Conservation (phyloP, 2,329 filamentous ascomycete species). For the Tolypocladium endophyticum region DNA sequence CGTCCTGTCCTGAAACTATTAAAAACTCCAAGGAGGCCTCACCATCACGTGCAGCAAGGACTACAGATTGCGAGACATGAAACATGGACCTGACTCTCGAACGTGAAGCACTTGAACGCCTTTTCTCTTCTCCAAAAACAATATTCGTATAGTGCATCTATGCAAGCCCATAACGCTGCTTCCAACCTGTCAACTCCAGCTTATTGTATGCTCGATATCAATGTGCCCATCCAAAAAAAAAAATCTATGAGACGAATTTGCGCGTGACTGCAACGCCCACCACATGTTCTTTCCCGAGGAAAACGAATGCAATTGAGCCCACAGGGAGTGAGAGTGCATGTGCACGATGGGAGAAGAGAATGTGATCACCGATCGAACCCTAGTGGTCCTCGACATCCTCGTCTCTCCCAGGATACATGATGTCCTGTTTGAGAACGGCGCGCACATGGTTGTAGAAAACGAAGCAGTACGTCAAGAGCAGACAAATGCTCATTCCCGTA, state of each 20-base stretch:
- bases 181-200: not conserved
- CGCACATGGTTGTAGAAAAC: slow-evolving; percentile 31
- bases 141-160: not conserved
- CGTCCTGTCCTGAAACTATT: not conserved
- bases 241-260: not conserved
- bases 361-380: not conserved
- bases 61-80: not conserved
- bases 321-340: not conserved
- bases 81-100: not conserved
- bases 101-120: not conserved
- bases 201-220: not conserved
- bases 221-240: not conserved
- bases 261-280: not conserved
- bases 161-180: too few relatives aligned
- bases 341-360: not conserved
- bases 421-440: slow-evolving; percentile 40
- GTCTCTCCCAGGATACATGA: slow-evolving; percentile 44
- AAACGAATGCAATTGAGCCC: not conserved
- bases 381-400: slow-evolving; percentile 37
- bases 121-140: not conserved
- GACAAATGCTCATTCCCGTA: slow-evolving; percentile 37
- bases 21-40: not conserved
- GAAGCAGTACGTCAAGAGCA: slow-evolving; percentile 30
- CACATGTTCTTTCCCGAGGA: not conserved
- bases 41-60: not conserved